Base-by-base conservation (phyloP, 2,329 filamentous ascomycete genomes). In the Penicillium rolfsii region DNA sequence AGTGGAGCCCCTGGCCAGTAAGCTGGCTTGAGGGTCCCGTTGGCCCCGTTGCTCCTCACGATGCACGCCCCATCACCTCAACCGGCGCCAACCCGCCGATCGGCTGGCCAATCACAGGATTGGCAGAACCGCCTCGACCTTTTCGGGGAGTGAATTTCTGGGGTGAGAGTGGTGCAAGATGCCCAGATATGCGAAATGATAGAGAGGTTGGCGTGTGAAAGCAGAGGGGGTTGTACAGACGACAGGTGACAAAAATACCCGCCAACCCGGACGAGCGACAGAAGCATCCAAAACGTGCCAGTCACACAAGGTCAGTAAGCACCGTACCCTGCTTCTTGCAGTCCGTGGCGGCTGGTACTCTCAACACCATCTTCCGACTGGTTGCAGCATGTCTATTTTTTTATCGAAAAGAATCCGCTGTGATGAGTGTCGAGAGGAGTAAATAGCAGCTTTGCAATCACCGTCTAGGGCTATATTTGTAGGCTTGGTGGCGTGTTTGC, bases 71-170 rank as follows among this genome's bases (percentile, higher is more conserved):
- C 63, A 55, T 66, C 65, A 64, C 64, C 62, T 64, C 58, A 57
- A 58, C 69, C 68, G 69, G 72, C 72, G 70, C 71, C 69, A 71
- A 71, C 43, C 53, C 64, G 62, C 57, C 68, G 67, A 73, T 72
- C 67, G 67, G 48, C 67, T 63, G 66, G 63, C 72, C 72, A 75
- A 75, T 70, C 71, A 74, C 35, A 66, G 30, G 22, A 12, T 36
- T 26, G 64, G 53, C 57, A 67, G 72, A 75, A 70, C 70, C 72
- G 73, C 73, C 67, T 50, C 53, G 26, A 22, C 7, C 12, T 30
- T 30, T 22, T 14, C 6, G 36, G 38, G 52, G 26, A 35, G 11
- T 40, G 19, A 19, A 40, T 38, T 22, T 24, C 35, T 19, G 35
- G 22, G n/a, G 24, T 54, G 52, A 38, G 11, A 26, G 40, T 43